Evolutionary conservation across 2,329 filamentous ascomycete species (phyloP), one percentile per base, ranked within the genome.

Genomic region (Lasiodiplodia hormozganensis): DNA sequence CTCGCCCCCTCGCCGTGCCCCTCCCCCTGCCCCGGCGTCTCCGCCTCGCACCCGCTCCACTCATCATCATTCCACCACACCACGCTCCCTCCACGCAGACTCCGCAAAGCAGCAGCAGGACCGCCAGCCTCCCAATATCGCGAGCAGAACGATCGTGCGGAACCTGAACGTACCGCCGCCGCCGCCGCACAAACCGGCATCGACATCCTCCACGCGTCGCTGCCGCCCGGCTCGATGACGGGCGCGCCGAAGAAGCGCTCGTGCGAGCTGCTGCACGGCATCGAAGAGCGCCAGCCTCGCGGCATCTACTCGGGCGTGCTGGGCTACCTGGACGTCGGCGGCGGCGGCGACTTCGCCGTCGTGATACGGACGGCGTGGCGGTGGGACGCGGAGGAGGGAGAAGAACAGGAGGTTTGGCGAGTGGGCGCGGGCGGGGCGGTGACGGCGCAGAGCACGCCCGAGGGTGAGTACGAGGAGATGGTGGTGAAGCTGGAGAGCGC

Each of bases 181-280:
- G n/a, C 11, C 18, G 11, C 40, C 7, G 18, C 43, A 10, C 18
- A 18, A 2, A 47, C 88, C 0, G 92, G 92, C 1, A 83, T 96
- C 43, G 90, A 95, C 69, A 90, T 95, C 4, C 86, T 98, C 0
- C 88, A 91, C 0, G 86, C 89, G 7, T 92, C 90, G 58, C 85
- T 98, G 0, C 95, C 96, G 0, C 94, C 96, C 0, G 95, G 96
- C 0, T 95, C 92, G 74, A 98, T 98, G 96, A 98, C 95, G 2
- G 96, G 96, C 7, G 95, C 95, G 0, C 96, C 95, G 0, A 98
- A 98, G 84, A 94, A 95, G 80, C 87, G 95, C 58, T 95, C 92
- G 71, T 97, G 95, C 78, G 90, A 97, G 82, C 86, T 97, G 57
- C 83, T 98, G 23, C 85, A 86, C 69, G 81, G 84, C 3, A 85